Base-by-base conservation (phyloP, 176 grass and related monocot species). In the Aegilops tauschii region DNA sequence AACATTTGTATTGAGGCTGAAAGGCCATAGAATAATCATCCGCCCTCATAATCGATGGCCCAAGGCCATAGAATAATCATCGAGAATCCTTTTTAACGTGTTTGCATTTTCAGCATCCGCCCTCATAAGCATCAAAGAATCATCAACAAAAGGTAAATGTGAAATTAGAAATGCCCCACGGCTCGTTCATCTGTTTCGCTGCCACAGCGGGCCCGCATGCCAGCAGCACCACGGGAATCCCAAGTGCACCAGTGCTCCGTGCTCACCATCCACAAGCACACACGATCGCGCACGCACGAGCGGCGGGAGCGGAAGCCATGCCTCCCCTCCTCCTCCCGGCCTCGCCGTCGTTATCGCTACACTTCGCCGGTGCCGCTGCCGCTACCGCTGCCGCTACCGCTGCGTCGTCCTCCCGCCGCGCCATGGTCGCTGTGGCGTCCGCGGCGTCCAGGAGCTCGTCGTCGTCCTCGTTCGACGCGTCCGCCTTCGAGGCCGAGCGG, bases 401-500 rank as follows among this genome's bases (percentile, higher is more conserved):
- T 4, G 87, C 21, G 35, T 65, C 32, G 5, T 64, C 69, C 1
- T 77, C 25, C 50, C 90, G 76, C 73, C 76, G 85, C 10, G 73
- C 27, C 18, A 45, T 32, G 42, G 25, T 27, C 18, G 18, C 68
- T 21, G 18, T 50, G 14, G 71, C 70, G 37, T 47, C 12, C 12
- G 12, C 83, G 35, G 36, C 62, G 54, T 25, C 52, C 25, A 75
- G 69, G 28, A n/a, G 81, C 47, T 76, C 76, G 12, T 86, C 88
- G 0, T 85, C 84, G 17, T 82, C 88, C 21, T 85, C 84, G 8
- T 96, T 98, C 85, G 96, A 96, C 75, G 76, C 88, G 44, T 87
- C 81, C 10, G 71, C 87, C 23, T 98, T 95, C 52, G 96, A 95
- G 84, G 87, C 92, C 69, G 86, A 98, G 78, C 78, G 96, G 23